Evolutionary conservation across 352 stramenopile species (phyloP).

Genomic region (Nothophytophthora sp.): DNA sequence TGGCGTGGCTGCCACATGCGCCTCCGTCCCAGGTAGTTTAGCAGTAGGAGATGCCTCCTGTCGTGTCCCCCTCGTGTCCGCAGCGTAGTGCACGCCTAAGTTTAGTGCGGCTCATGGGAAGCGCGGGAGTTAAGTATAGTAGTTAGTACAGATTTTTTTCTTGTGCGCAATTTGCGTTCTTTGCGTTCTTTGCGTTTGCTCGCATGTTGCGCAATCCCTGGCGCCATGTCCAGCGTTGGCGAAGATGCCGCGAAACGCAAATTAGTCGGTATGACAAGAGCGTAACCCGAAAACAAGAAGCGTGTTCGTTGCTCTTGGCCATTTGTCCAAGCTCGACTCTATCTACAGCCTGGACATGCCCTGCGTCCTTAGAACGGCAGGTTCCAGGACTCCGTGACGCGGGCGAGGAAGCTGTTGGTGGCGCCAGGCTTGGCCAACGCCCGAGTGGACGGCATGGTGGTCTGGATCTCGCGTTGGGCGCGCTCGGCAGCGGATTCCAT

Average conservation of each 20-base stretch:
- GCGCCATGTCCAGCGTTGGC: too few relatives aligned
- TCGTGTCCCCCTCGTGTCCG: conserved; percentile 13
- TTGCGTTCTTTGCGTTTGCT: too few relatives aligned
- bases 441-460: conserved; percentile 1
- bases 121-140: conserved; percentile 34
- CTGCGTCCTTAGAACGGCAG: conserved; percentile 39
- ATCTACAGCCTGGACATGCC: too few relatives aligned
- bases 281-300: too few relatives aligned
- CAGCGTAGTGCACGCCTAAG: conserved; percentile 35
- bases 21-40: conserved; percentile 18
- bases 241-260: too few relatives aligned
- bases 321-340: too few relatives aligned
- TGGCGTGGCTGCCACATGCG: neutral
- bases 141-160: conserved; percentile 25
- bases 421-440: neutral
- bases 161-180: too few relatives aligned
- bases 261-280: too few relatives aligned
- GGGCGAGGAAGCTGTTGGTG: conserved; percentile 15
- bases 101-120: conserved; percentile 20
- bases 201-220: too few relatives aligned
- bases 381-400: conserved; percentile 36
- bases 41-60: conserved; percentile 12
- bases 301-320: too few relatives aligned
- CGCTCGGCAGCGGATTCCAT: conserved; percentile 27
- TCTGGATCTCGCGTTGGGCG: conserved; percentile 15